phyloP scores from a whole-genome alignment of 73 alveolate species.

The Tetrahymena borealis region DNA sequence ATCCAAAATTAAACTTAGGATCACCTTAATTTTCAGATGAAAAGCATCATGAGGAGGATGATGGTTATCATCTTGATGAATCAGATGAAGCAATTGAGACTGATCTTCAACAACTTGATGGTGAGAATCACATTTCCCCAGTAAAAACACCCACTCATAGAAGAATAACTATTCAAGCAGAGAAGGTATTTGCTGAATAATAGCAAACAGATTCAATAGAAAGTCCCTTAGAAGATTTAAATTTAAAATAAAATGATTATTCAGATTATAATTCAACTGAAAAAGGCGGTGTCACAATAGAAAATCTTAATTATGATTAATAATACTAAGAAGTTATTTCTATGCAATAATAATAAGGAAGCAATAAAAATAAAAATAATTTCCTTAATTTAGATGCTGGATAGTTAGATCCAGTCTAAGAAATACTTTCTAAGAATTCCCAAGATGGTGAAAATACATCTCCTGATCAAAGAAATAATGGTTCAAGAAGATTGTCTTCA shows the following conservation, averaged over 20 bases:
- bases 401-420: neutral
- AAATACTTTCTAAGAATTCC: neutral
- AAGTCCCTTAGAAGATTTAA: neutral
- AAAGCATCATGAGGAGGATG: neutral
- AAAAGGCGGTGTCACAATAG: neutral
- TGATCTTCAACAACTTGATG: neutral
- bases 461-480: neutral
- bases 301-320: too few species aligned
- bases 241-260: too few species aligned
- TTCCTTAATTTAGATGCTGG: neutral
- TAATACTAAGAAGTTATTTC: neutral
- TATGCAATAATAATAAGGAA: neutral
- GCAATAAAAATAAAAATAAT: neutral
- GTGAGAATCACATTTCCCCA: neutral
- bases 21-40: neutral
- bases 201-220: neutral
- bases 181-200: neutral
- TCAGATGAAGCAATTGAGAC: neutral
- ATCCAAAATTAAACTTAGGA: neutral
- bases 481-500: neutral
- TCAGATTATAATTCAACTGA: too few species aligned
- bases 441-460: neutral
- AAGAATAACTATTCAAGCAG: neutral
- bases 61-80: neutral
- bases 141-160: neutral